Base-by-base conservation (phyloP, 176 grass and related monocot genomes). In the Aegilops sharonensis region DNA sequence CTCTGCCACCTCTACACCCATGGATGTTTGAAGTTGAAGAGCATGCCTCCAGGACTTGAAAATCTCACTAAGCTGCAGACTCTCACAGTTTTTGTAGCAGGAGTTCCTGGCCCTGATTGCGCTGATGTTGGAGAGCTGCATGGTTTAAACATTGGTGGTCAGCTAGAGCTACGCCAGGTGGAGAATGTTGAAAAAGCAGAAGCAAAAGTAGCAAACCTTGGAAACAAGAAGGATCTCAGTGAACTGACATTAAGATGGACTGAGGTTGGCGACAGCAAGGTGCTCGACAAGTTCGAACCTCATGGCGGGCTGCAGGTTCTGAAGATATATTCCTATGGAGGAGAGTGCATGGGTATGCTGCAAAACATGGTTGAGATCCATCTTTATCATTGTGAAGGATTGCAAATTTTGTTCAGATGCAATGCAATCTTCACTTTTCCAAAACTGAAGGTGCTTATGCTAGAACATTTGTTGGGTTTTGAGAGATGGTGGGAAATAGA, bases 21-120 rank as follows among this genome's bases (percentile, higher is more conserved):
- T 45, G 61, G 39, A 3, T 66, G 61, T 13, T 0, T 0, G 0
- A 0, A 1, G 0, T 48, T 81, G 39, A 48, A 48, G 5, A 11
- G 18, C 39, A 81, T 81, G 78, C 78, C 78, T 32, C 62, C 25
- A 4, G 39, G 31, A 21, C 10, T 81, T 0, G 1, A 39, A 45
- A 45, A 4, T 32, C 78, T 81, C 62, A 81, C 61, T 29, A 29
- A 24, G 11, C 14, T 80, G 17, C 60, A 80, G 3, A 80, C 36
- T 1, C 36, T 80, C 1, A 64, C 60, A 11, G 1, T 1, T 30
- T 80, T 80, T 78, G 77, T 62, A 21, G 61, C 1, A 66, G 39
- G 1, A 6, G 61, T 27, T 21, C 0, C 39, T 66, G 5, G 14
- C 2, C 42, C 61, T 66, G 40, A 13, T 31, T 81, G 62, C 9